Percentiles rank a stretch among this genome's conserved stretches.
Evolutionary conservation across 129 eudicot species (phyloP).

Genomic region (Saposhnikovia divaricata): DNA sequence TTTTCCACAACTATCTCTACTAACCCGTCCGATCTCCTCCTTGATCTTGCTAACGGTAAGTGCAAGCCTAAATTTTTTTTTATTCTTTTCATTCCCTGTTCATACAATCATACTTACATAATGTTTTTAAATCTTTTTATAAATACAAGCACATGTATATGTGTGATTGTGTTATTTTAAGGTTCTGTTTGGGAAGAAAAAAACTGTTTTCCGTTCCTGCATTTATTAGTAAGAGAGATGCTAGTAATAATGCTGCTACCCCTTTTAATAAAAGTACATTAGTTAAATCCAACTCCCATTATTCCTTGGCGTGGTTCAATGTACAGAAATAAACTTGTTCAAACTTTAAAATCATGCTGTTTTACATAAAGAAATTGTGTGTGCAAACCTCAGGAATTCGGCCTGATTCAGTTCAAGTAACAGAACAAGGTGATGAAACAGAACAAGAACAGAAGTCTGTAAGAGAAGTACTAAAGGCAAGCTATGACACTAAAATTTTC

Average conservation of each 20-base stretch:
- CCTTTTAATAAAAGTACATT: background rate
- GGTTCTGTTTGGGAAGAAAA: background rate
- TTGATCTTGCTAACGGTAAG: slow-evolving; percentile 91
- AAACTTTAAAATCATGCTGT: slow-evolving; percentile 14
- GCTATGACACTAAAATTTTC: slow-evolving; percentile 72
- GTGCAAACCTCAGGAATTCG: slow-evolving; percentile 50
- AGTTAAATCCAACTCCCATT: slow-evolving; percentile 1
- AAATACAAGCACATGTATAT: background rate
- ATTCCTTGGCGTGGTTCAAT: slow-evolving; percentile 20
- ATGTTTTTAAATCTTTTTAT: too few relatives aligned
- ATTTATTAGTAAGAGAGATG: background rate
- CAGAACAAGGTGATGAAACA: slow-evolving; percentile 52
- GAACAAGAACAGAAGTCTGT: slow-evolving; percentile 60
- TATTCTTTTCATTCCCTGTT: background rate
- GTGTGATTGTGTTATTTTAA: background rate
- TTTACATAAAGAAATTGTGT: background rate
- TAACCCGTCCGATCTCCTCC: slow-evolving; percentile 89
- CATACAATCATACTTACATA: background rate
- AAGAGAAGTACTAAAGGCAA: slow-evolving; percentile 50
- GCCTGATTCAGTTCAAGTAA: slow-evolving; percentile 58
- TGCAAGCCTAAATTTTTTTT: background rate
- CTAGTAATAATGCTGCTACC: background rate
- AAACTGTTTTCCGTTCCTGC: background rate
- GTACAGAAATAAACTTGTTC: slow-evolving; percentile 15
- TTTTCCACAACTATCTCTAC: slow-evolving; percentile 43